phyloP scores from a whole-genome alignment of 2,329 filamentous ascomycete species.

The Colletotrichum sublineola region DNA sequence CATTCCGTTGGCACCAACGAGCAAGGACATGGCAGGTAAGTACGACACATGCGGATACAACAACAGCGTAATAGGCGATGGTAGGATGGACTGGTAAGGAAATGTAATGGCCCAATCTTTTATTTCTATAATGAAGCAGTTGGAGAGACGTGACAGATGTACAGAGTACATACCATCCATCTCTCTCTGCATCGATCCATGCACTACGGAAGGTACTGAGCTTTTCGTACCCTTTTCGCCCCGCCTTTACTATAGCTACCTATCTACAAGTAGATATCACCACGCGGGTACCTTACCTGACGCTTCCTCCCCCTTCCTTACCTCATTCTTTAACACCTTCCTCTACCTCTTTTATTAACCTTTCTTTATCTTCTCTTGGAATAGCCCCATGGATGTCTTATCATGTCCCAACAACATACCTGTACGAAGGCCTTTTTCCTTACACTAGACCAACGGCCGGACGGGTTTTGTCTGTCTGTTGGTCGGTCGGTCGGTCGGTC shows the following conservation, averaged over 20 bases:
- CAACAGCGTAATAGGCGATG: background rate
- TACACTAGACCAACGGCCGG: conserved; percentile 1
- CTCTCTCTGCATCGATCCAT: too few species aligned
- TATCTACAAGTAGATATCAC: too few species aligned
- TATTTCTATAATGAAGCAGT: background rate
- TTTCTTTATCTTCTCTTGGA: background rate
- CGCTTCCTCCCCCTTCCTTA: background rate
- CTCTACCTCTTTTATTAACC: background rate
- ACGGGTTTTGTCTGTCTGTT: background rate
- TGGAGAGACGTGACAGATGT: background rate
- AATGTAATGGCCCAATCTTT: conserved; percentile 4
- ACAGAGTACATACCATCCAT: conserved; percentile 1
- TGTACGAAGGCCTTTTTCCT: conserved; percentile 3
- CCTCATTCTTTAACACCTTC: background rate
- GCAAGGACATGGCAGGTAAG: background rate
- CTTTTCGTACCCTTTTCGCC: background rate
- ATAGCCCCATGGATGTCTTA: background rate
- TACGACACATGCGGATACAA: background rate
- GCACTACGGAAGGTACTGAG: background rate
- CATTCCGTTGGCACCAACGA: background rate
- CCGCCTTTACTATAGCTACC: background rate
- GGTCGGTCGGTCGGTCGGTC: background rate
- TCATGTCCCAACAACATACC: background rate
- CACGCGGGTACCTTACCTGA: background rate
- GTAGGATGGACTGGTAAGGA: background rate